Evolutionary conservation across 495 filamentous ascomycete genomes (phyloP), one percentile per base, ranked within the genome.

Genomic region (Geoglossum glabrum): DNA sequence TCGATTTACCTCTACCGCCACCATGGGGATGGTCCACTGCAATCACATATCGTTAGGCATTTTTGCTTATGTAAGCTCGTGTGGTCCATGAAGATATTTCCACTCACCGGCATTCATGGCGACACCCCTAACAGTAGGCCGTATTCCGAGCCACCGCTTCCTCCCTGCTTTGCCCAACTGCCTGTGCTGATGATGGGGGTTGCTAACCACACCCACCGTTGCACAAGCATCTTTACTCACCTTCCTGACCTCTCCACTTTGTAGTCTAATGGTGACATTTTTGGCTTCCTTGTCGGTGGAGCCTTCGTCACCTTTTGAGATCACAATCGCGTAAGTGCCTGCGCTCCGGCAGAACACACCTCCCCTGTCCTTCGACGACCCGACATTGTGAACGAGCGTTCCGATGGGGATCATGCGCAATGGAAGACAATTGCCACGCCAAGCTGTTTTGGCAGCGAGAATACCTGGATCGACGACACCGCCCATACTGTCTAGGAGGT

Each of bases 1-100:
- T 97, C 26, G 87, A 94, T 74, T 98, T 98, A 68, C 92, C 92
- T 74, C 93, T 78, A 67, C 92, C 92, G 83, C 92, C 92, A 78
- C 92, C 92, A 71, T 98, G 92, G 63, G 92, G 90, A 79, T 98
- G 92, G 63, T 98, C 93, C 60, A 73, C 79, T 80, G 59, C 49
- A 49, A 15, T n/a, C 27, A 40, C 8, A 40, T 40, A 2, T 40
- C 13, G 17, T 3, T 40, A 40, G 11, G 31, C 17, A 17, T 7
- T 11, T 40, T 40, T 17, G 5, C 5, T 15, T 15, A 17, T 40
- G 13, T 40, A 34, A n/a, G n/a, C n/a, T n/a, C n/a, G n/a, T n/a
- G n/a, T n/a, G n/a, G 31, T 34, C 31, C 31, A 51, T 17, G 5
- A 34, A 11, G 40, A 45, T 45, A 19, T 21, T 19, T 45, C 40